Conservation (phyloP, 2,329 filamentous ascomycete species). For the Colletotrichum endophyticum region DNA sequence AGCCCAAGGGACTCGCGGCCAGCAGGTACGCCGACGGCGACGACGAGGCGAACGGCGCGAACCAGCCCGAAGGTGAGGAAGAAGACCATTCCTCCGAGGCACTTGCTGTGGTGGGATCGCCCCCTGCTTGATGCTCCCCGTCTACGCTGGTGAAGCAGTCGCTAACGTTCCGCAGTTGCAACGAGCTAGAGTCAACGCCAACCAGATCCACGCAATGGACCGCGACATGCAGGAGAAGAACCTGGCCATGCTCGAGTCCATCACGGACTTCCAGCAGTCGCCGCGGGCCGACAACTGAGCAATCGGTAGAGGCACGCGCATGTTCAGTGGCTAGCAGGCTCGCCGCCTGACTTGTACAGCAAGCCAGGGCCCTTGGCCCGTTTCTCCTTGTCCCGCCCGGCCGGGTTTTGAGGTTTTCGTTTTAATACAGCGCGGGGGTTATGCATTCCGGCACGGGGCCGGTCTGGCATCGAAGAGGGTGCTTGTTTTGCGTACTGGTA, state of each 20-base stretch:
- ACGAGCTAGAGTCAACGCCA: constrained; percentile 41
- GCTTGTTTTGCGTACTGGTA: constrained; percentile 16
- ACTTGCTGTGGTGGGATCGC: constrained; percentile 69
- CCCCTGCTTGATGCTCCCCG: constrained; percentile 50
- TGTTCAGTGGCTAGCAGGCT: constrained; percentile 9
- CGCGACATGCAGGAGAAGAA: constrained; percentile 62
- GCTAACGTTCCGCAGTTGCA: constrained; percentile 28
- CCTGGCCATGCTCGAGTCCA: constrained; percentile 35
- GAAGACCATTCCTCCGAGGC: constrained; percentile 69
- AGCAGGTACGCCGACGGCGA: constrained; percentile 57
- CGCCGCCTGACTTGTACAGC: neutral
- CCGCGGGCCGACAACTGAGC: constrained; percentile 6
- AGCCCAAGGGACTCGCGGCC: constrained; percentile 56
- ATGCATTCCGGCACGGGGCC: neutral
- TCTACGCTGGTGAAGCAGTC: constrained; percentile 16
- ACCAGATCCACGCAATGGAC: constrained; percentile 59
- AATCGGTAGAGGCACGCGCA: neutral
- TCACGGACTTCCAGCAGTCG: constrained; percentile 23
- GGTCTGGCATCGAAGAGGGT: neutral
- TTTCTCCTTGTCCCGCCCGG: constrained; percentile 15
- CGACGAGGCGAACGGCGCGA: constrained; percentile 35
- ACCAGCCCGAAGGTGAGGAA: constrained; percentile 61
- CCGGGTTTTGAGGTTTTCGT: constrained; percentile 9
- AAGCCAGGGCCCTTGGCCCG: neutral
- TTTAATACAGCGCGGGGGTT: constrained; percentile 15